Conservation (phyloP, 805 yeast species). For the Nakazawaea laoshanensis region DNA sequence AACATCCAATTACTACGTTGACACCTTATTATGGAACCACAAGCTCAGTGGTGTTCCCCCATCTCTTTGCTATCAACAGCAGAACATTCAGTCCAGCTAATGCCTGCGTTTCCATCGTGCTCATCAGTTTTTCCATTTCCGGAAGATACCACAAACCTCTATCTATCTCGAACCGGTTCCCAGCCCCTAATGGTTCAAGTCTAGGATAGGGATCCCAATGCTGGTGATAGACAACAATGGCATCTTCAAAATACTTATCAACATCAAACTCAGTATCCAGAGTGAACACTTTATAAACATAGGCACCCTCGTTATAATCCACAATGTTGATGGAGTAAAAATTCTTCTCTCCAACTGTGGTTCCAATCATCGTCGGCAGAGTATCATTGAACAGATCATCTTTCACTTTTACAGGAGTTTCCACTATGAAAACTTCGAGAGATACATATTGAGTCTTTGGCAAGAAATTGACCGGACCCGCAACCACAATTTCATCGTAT, state of each 20-base stretch:
- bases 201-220: conserved; percentile 38
- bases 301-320: conserved; percentile 18
- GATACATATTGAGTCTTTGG: conserved; percentile 25
- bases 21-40: no score
- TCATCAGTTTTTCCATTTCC: conserved; percentile 35
- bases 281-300: conserved; percentile 36
- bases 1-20: no score
- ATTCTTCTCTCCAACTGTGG: conserved; percentile 5
- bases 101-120: conserved; percentile 46
- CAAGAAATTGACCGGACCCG: neutral
- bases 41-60: no score
- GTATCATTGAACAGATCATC: conserved; percentile 13
- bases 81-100: conserved; percentile 43
- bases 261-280: conserved; percentile 1
- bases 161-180: conserved; percentile 17
- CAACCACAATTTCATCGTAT: neutral
- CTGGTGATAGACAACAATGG: conserved; percentile 22
- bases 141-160: conserved; percentile 32
- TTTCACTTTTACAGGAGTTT: conserved; percentile 13
- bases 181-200: conserved; percentile 19
- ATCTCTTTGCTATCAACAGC: conserved; percentile 26
- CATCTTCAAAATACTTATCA: conserved; percentile 4
- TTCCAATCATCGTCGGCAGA: conserved; percentile 13
- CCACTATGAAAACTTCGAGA: conserved; percentile 29
- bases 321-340: conserved; percentile 28